Percentiles rank a stretch among this genome's conserved stretches.
phyloP scores from a whole-genome alignment of 2,329 filamentous ascomycete species.

The Conoideocrella luteorostrata region DNA sequence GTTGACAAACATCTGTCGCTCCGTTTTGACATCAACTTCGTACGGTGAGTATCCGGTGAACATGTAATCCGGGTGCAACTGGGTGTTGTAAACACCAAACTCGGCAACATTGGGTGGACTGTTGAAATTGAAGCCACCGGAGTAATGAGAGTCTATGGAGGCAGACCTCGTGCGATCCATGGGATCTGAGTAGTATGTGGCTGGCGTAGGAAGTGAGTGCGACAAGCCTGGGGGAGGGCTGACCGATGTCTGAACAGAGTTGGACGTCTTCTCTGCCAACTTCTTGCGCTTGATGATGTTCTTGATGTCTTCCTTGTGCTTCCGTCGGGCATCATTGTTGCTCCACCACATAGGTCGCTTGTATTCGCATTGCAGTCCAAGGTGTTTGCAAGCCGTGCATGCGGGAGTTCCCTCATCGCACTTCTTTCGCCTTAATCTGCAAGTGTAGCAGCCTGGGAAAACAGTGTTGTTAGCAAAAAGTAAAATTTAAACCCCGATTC shows the following conservation, averaged over 20 bases:
- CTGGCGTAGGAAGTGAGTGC: slow-evolving; percentile 74
- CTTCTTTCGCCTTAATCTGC: slow-evolving; percentile 61
- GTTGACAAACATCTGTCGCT: slow-evolving; percentile 88
- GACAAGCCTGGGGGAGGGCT: slow-evolving; percentile 71
- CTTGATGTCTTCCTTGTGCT: slow-evolving; percentile 95
- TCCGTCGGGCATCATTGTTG: slow-evolving; percentile 77
- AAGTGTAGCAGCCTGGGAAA: slow-evolving; percentile 58
- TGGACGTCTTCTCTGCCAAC: slow-evolving; percentile 74
- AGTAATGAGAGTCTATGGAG: slow-evolving; percentile 76
- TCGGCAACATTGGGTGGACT: slow-evolving; percentile 47
- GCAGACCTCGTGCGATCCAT: slow-evolving; percentile 66
- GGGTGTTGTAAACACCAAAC: slow-evolving; percentile 55
- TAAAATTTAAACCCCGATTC: not conserved
- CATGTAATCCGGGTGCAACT: slow-evolving; percentile 57
- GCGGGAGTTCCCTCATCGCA: slow-evolving; percentile 58
- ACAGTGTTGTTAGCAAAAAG: slow-evolving; percentile 4
- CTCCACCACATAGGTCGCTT: slow-evolving; percentile 97
- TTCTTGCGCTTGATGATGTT: slow-evolving; percentile 96
- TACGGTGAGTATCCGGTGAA: slow-evolving; percentile 65
- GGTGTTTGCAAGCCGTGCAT: slow-evolving; percentile 62
- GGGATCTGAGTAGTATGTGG: slow-evolving; percentile 71
- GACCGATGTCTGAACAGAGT: slow-evolving; percentile 48
- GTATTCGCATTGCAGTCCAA: slow-evolving; percentile 89
- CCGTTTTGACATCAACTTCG: slow-evolving; percentile 93
- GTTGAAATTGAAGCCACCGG: slow-evolving; percentile 67